Evolutionary conservation across 2,329 filamentous ascomycete species (phyloP).

Genomic region (Xylariaceae sp.): DNA sequence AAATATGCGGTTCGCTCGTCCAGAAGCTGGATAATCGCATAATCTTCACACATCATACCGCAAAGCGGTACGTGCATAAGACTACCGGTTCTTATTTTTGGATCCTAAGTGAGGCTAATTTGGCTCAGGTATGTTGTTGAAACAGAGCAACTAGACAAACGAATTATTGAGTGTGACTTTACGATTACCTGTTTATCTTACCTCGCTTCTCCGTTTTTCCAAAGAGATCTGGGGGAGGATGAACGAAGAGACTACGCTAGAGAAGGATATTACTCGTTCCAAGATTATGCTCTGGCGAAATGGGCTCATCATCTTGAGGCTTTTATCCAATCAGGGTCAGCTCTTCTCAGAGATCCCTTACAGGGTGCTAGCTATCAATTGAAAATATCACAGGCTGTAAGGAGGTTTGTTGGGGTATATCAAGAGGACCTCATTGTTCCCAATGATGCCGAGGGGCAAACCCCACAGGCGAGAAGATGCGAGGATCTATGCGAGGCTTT

Average conservation of each 20-base stretch:
- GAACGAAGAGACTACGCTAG: constrained; percentile 22
- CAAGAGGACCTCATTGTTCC: neutral
- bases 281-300: constrained; percentile 46
- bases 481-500: constrained; percentile 31
- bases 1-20: constrained; percentile 47
- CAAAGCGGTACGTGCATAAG: constrained; percentile 40
- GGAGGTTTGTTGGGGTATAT: neutral
- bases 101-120: constrained; percentile 11
- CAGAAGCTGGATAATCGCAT: constrained; percentile 41
- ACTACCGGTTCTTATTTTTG: no score
- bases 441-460: neutral
- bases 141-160: constrained; percentile 33
- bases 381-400: neutral
- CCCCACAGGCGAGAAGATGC: constrained; percentile 4
- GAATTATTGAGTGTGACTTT: constrained; percentile 40
- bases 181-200: constrained; percentile 44
- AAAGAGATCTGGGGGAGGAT: constrained; percentile 12
- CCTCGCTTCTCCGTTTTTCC: constrained; percentile 43
- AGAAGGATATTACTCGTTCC: constrained; percentile 44
- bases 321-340: constrained; percentile 25
- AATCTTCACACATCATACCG: constrained; percentile 47
- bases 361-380: no score
- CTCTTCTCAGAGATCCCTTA: constrained; percentile 17
- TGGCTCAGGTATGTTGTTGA: constrained; percentile 31
- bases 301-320: constrained; percentile 44